These are phyloP conservation scores for Lactifluus volemus DNA, from an alignment of 768 basidiomycete species.

Conservation along the genomic window DNA sequence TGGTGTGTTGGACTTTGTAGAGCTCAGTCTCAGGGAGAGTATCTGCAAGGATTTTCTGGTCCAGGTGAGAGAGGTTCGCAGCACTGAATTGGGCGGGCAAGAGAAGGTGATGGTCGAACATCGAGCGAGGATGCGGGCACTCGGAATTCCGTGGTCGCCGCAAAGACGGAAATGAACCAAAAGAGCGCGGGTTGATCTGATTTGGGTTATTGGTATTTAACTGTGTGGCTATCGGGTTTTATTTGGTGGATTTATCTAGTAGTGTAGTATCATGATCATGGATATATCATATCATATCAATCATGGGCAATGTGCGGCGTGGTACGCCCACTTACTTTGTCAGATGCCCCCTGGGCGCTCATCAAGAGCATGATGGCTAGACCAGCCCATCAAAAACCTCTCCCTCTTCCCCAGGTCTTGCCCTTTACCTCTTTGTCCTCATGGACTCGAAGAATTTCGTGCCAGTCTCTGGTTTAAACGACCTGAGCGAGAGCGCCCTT, in stretches of 20 bases:
- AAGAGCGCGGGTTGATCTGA: background rate
- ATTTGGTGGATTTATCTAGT: too few relatives aligned
- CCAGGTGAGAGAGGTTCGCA: background rate
- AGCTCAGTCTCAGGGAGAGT: conserved; percentile 1
- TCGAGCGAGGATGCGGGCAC: background rate
- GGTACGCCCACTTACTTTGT: too few relatives aligned
- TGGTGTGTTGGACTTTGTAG: background rate
- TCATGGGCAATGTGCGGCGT: too few relatives aligned
- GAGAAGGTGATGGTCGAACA: background rate
- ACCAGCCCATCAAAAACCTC: too few relatives aligned
- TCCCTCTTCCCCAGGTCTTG: background rate
- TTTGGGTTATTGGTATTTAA: background rate
- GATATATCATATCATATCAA: too few relatives aligned
- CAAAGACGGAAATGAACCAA: background rate
- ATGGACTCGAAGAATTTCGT: too few relatives aligned
- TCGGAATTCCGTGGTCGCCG: conserved; percentile 4
- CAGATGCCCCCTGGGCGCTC: too few relatives aligned
- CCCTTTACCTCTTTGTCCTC: background rate
- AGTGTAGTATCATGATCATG: too few relatives aligned
- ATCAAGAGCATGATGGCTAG: too few relatives aligned
- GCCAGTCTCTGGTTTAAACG: background rate
- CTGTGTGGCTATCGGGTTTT: too few relatives aligned
- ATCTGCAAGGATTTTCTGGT: background rate
- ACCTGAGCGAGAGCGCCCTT: background rate
- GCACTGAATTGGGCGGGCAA: background rate